Percentiles rank a stretch among this genome's conserved stretches.
Conservation (phyloP, 163 green algal species). For the Scenedesmus sp. region DNA sequence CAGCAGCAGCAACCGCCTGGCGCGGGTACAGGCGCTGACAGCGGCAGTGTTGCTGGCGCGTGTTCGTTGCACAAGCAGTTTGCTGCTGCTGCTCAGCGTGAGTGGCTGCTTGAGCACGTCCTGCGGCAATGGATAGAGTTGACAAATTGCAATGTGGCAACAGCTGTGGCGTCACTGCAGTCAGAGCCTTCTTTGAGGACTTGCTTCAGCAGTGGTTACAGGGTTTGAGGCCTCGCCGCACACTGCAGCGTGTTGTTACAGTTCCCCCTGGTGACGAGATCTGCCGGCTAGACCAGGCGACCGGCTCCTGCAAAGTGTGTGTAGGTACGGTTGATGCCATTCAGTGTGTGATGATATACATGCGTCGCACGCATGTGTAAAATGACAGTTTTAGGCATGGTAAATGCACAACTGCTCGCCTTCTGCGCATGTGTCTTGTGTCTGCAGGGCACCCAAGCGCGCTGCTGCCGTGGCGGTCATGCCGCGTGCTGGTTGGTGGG, state of each 20-base stretch:
- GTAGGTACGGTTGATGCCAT: not conserved
- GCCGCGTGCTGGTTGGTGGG: conserved; percentile 7
- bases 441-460: not conserved
- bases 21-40: too few species aligned
- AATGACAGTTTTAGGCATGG: too few species aligned
- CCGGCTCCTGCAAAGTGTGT: too few species aligned
- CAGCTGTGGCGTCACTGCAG: too few species aligned
- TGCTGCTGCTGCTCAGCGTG: not conserved
- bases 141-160: too few species aligned
- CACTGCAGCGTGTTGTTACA: too few species aligned
- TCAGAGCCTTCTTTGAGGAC: too few species aligned
- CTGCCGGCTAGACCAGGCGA: too few species aligned
- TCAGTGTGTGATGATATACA: not conserved
- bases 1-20: not conserved
- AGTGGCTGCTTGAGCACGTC: not conserved
- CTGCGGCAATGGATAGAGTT: not conserved
- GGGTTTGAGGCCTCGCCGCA: too few species aligned
- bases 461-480: conserved; percentile 35
- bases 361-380: not conserved
- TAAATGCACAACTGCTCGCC: not conserved
- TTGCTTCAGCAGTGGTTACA: too few species aligned
- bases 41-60: not conserved
- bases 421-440: not conserved
- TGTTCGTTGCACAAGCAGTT: not conserved
- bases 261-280: too few species aligned